phyloP scores from a whole-genome alignment of 805 yeast genomes.

The Saturnispora gosingensis region DNA sequence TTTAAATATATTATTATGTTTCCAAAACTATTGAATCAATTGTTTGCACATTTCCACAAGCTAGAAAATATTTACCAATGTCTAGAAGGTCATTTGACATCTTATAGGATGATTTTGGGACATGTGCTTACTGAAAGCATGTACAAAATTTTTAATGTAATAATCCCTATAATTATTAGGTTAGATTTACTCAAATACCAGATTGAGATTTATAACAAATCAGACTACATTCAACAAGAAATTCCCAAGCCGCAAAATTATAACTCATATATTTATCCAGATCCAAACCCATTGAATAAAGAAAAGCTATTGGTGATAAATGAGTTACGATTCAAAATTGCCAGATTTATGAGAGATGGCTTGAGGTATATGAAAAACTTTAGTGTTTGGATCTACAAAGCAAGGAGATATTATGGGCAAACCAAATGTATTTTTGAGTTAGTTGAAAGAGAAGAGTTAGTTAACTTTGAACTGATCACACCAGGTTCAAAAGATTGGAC shows the following conservation, averaged over 20 bases:
- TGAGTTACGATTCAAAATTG: neutral
- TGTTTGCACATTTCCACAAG: neutral
- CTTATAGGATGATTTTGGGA: neutral
- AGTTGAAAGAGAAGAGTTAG: conserved; percentile 10
- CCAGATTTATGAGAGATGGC: neutral
- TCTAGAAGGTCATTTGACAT: neutral
- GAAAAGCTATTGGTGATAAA: neutral
- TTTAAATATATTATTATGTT: neutral
- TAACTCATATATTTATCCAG: conserved; percentile 4
- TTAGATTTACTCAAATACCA: conserved; percentile 6
- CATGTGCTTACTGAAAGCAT: conserved; percentile 3
- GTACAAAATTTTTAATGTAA: conserved; percentile 1
- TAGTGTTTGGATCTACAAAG: conserved; percentile 8
- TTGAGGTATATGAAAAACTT: conserved; percentile 5
- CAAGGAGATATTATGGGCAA: conserved; percentile 9
- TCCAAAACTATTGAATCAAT: neutral
- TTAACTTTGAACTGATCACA: neutral
- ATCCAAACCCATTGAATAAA: conserved; percentile 7
- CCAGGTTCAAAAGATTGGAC: conserved; percentile 6
- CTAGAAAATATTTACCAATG: neutral
- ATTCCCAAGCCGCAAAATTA: conserved; percentile 6
- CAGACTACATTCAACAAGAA: neutral
- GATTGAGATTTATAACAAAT: conserved; percentile 1
- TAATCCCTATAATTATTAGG: conserved; percentile 6
- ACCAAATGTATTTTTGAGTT: conserved; percentile 9